Conservation (phyloP, 2,329 filamentous ascomycete species). For the Pseudocercospora macadamiae region DNA sequence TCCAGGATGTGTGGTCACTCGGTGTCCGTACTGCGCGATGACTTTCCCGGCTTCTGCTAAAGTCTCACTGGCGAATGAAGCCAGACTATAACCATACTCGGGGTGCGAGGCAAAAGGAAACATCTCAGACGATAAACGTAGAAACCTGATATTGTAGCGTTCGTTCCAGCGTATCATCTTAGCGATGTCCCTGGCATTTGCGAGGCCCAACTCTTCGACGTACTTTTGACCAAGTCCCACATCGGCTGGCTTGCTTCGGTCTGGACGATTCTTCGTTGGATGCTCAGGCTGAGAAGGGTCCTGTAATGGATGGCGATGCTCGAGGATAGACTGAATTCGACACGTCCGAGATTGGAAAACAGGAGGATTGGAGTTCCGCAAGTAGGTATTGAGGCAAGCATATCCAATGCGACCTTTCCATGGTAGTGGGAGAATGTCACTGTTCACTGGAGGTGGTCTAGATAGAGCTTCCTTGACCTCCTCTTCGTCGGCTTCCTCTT, state of each 20-base stretch:
- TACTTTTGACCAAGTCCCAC: slow-evolving; percentile 69
- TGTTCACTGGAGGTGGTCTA: slow-evolving; percentile 78
- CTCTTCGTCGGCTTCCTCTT: slow-evolving; percentile 57
- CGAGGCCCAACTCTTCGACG: slow-evolving; percentile 75
- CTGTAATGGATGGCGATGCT: slow-evolving; percentile 79
- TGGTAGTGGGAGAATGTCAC: slow-evolving; percentile 78
- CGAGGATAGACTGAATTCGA: slow-evolving; percentile 84
- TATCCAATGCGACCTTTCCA: slow-evolving; percentile 91
- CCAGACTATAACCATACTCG: slow-evolving; percentile 82
- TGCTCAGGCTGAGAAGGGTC: slow-evolving; percentile 79
- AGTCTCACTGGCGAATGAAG: slow-evolving; percentile 77
- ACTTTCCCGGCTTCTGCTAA: slow-evolving; percentile 77
- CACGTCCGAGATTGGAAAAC: slow-evolving; percentile 92
- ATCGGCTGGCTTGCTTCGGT: slow-evolving; percentile 70
- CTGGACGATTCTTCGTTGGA: slow-evolving; percentile 81
- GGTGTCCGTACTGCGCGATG: slow-evolving; percentile 76
- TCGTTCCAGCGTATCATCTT: slow-evolving; percentile 94
- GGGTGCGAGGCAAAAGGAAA: slow-evolving; percentile 93
- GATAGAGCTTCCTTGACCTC: slow-evolving; percentile 62
- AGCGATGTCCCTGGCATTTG: slow-evolving; percentile 79
- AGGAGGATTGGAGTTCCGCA: slow-evolving; percentile 77
- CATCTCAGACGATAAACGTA: slow-evolving; percentile 93
- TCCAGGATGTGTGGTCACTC: slow-evolving; percentile 87
- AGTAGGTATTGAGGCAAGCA: slow-evolving; percentile 90
- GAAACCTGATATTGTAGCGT: slow-evolving; percentile 86